Base-by-base conservation (phyloP, 768 basidiomycete species). In the Termitomyces sp. region DNA sequence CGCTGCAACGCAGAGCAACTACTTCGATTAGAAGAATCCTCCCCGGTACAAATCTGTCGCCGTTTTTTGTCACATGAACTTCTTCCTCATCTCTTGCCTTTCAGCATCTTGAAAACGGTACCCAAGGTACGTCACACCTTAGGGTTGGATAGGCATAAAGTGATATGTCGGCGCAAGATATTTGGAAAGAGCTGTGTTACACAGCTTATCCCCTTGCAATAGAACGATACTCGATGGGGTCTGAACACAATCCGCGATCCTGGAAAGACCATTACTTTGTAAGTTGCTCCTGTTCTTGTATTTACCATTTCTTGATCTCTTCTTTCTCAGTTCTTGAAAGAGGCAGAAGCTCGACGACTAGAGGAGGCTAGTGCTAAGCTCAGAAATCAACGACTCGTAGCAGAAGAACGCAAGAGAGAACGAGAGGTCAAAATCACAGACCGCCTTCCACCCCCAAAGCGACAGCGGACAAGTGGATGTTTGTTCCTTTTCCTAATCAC, bases 211-310 rank as follows among this genome's bases (percentile, higher is more conserved):
- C 82, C 46, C 72, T 81, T 58, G 76, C 79, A 46, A 73, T 75
- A 55, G 79, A 83, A 63, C 76, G 76, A 54, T 82, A 80, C 65
- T 63, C 69, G 52, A 66, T 66, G 46, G 72, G 72, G 57, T 68
- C 73, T 31, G 69, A 74, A 33, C 69, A 74, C 57, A 78, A 79
- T 56, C 81, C 81, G 31, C 76, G 79, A 26, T 84, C 83, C 29
- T 92, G 89, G 90, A 83, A 79, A 63, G 81, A 83, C 50, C 78
- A 82, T 52, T 90, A 81, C 64, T 87, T 83, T 64, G 90, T 90
- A 66, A 53, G 87, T 55, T 46, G 20, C 26, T 29, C 55, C 53
- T 16, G 33, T 41, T 42, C 47, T 52, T 60, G 29, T 22, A 39
- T 47, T 36, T 60, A 34, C 39, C 51, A 47, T 62, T 62, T 54